Conservation (phyloP, 75 land plant genomes). For the Larix kaempferi region DNA sequence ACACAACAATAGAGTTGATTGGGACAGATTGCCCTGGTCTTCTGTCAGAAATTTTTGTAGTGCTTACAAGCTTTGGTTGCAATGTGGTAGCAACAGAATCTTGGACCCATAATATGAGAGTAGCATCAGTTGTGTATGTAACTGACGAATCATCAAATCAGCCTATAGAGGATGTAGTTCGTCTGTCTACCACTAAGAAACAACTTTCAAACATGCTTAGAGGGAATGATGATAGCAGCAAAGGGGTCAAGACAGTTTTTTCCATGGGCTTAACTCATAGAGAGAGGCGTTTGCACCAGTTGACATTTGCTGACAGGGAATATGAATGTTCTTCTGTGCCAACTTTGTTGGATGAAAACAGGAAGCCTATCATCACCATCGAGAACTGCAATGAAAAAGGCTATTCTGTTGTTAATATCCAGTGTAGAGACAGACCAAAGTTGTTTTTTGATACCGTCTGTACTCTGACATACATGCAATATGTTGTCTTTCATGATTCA, state of each 20-base stretch:
- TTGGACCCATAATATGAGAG: constrained; percentile 94
- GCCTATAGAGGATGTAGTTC: constrained; percentile 51
- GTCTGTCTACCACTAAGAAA: constrained; percentile 47
- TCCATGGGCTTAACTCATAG: constrained; percentile 50
- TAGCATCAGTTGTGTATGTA: constrained; percentile 75
- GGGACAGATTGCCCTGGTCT: constrained; percentile 47
- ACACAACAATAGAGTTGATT: constrained; percentile 66
- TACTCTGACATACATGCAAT: constrained; percentile 94
- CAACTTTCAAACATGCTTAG: constrained; percentile 56
- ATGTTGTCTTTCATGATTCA: constrained; percentile 89
- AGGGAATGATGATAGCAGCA: constrained; percentile 44
- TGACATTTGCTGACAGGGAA: constrained; percentile 89
- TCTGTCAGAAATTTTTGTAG: constrained; percentile 32
- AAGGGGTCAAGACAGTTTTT: constrained; percentile 50
- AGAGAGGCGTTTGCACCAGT: constrained; percentile 91
- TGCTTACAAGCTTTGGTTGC: constrained; percentile 24
- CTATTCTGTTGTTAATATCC: constrained; percentile 66
- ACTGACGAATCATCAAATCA: constrained; percentile 63
- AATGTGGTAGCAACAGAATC: constrained; percentile 30
- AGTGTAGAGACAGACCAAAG: constrained; percentile 82
- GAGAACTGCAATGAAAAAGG: constrained; percentile 62
- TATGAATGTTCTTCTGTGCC: constrained; percentile 44
- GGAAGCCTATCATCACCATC: constrained; percentile 49
- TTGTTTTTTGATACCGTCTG: constrained; percentile 90
- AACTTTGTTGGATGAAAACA: constrained; percentile 7